Evolutionary conservation across 129 eudicot species (phyloP), one percentile per base, ranked within the genome.

Genomic region (Ambrosia artemisiifolia): DNA sequence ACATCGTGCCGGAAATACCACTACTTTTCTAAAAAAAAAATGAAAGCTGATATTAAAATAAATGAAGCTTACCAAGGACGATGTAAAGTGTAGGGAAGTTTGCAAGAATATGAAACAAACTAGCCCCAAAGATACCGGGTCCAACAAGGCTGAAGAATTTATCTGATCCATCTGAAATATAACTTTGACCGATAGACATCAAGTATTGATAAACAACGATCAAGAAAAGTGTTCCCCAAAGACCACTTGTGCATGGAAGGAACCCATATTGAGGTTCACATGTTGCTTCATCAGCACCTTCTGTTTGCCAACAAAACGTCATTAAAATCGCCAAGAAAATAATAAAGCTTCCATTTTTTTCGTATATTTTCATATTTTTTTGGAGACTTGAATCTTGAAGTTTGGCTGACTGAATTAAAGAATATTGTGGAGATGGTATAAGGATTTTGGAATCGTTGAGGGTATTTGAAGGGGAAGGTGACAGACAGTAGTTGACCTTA

Each of bases 81-180:
- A 60, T 32, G 4, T 8, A 60, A 33, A 60, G 65, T 2, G 42
- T 60, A 60, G 65, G 65, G 43, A 60, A 60, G 65, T 60, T 60
- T 60, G 43, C 65, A 60, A 60, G 65, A 30, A 60, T 60, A 60
- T 60, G 65, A 17, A 60, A 60, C 20, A 60, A 60, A 60, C 65
- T 60, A 60, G 65, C 65, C 43, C 65, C 65, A 60, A 60, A 60
- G 42, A 60, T 60, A 60, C 65, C 65, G 4, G 65, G 65, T 32
- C 65, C 65, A 32, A 60, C n/a, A 60, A 60, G 65, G 11, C 19
- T 33, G 19, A 60, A 60, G 40, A 60, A 32, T 6, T 60, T 60
- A 60, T 60, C 65, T 11, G 65, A 60, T 3, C 65, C 65, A 3
- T 32, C n/a, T 32, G 65, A 60, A 60, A 60, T 32, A 32, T 13